These are phyloP conservation scores for Zizania palustris DNA, from an alignment of 202 grass and related monocot species.

Conservation along the genomic window DNA sequence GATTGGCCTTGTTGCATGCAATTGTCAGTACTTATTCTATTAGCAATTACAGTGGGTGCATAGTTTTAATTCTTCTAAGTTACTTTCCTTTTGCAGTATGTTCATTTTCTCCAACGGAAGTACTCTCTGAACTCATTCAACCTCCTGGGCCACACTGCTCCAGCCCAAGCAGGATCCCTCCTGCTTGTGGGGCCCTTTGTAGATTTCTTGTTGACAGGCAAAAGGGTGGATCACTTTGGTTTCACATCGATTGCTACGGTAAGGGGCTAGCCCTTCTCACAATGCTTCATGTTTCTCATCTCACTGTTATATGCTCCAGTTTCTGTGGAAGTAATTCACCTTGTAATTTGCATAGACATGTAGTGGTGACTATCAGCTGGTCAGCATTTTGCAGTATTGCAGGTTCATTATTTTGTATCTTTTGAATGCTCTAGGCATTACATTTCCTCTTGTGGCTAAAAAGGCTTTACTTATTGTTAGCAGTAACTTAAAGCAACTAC, in stretches of 20 bases:
- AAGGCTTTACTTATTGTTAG: background rate
- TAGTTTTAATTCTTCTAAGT: conserved; percentile 14
- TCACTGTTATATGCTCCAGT: background rate
- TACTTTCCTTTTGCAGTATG: conserved; percentile 59
- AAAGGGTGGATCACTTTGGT: conserved; percentile 76
- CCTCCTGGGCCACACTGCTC: conserved; percentile 85
- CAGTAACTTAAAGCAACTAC: background rate
- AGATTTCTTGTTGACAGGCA: conserved; percentile 74
- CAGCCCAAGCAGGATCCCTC: conserved; percentile 76
- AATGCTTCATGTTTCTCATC: background rate
- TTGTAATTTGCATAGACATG: conserved; percentile 41
- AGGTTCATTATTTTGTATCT: conserved; percentile 36
- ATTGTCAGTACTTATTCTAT: background rate
- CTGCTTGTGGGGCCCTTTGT: conserved; percentile 76
- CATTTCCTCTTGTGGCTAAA: background rate
- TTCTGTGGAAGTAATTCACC: background rate
- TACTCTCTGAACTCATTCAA: conserved; percentile 90
- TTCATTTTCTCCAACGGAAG: conserved; percentile 84
- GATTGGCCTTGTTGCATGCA: background rate
- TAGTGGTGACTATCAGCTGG: background rate
- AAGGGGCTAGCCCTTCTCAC: conserved; percentile 23
- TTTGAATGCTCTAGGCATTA: conserved; percentile 34
- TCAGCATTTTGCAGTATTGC: background rate
- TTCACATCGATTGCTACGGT: conserved; percentile 60
- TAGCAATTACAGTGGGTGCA: background rate